Base-by-base conservation (phyloP, 805 yeast species). In the Sungouiella thailandica region DNA sequence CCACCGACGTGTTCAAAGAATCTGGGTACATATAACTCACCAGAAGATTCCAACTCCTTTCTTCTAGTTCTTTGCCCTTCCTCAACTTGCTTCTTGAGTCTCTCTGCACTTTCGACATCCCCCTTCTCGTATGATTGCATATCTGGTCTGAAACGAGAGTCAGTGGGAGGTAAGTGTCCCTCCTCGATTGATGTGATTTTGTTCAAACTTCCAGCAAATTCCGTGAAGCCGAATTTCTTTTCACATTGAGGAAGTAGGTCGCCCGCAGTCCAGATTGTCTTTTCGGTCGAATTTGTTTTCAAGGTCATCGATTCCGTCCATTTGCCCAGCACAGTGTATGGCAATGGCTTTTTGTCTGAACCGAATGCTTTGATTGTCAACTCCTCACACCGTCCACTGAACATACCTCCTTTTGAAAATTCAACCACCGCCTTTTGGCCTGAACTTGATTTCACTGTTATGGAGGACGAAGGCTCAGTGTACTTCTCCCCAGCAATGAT, bases 401-500 rank as follows among this genome's bases (percentile, higher is more conserved):
- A 89, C 74, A 93, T 79, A 3, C 94, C 89, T 16, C 88, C 83
- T 29, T 78, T 70, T 39, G 86, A 82, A 64, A 85, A 93, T 32
- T 76, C 82, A 13, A 85, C 78, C 3, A 72, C 68, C 1, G 95
- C 85, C 41, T 68, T 75, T 25, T 71, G 67, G 0, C 94, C 94
- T n/a, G 63, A 65, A 2, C 86, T 75, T 2, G 88, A 76, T 29
- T 74, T 71, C 2, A 93, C 68, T 0, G 80, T 76, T 40, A 86
- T 68, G 3, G 78, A 58, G 12, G 85, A 79, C 2, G 72, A 67
- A 1, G 98, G 98, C 53, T 93, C 98, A 10, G 86, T 69, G 57
- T 89, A 93, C 55, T 87, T 83, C 50, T 93, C 98, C 17, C 98
- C 97, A 2, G 97, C 96, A 49, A 93, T 78, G 29, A 93, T 70